phyloP scores from a whole-genome alignment of 2,329 filamentous ascomycete genomes.

The Ascochyta clinopodiicola region DNA sequence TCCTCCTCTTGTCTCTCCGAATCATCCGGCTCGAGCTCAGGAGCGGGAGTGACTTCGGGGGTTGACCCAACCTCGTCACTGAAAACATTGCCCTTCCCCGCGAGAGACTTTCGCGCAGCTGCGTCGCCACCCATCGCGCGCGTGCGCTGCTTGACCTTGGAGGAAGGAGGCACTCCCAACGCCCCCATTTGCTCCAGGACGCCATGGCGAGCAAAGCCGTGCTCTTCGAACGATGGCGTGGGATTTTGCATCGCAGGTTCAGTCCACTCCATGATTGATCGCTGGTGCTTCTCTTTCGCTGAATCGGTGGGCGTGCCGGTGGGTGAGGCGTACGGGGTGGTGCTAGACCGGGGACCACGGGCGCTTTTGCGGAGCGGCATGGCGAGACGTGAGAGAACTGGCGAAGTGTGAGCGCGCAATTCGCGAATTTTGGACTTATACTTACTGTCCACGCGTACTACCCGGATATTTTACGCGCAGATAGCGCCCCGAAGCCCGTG shows the following conservation, averaged over 20 bases:
- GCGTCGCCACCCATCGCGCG: slow-evolving; percentile 51
- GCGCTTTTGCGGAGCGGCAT: slow-evolving; percentile 49
- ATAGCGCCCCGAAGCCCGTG: slow-evolving; percentile 35
- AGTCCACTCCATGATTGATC: slow-evolving; percentile 57
- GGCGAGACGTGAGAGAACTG: slow-evolving; percentile 36
- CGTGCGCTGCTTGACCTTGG: slow-evolving; percentile 64
- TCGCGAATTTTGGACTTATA: slow-evolving; percentile 14
- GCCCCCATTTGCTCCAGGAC: slow-evolving; percentile 86
- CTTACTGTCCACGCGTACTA: slow-evolving; percentile 44
- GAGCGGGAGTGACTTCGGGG: slow-evolving; percentile 53
- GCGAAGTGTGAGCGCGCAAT: slow-evolving; percentile 41
- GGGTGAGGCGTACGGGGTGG: slow-evolving; percentile 45
- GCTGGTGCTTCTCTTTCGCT: slow-evolving; percentile 46
- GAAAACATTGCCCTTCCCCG: slow-evolving; percentile 50
- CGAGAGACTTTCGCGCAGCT: slow-evolving; percentile 48
- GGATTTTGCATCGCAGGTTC: slow-evolving; percentile 63
- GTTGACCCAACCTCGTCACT: slow-evolving; percentile 54
- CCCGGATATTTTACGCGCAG: slow-evolving; percentile 33
- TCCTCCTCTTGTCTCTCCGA: slow-evolving; percentile 50
- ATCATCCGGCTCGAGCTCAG: slow-evolving; percentile 49
- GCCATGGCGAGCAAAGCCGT: slow-evolving; percentile 74
- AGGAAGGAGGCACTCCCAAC: slow-evolving; percentile 73
- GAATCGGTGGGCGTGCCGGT: slow-evolving; percentile 38
- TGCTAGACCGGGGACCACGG: slow-evolving; percentile 42
- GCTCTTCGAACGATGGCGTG: slow-evolving; percentile 77